Evolutionary conservation across 371 early-diverging fungal species (phyloP).

Genomic region (Synchytrium microbalum): DNA sequence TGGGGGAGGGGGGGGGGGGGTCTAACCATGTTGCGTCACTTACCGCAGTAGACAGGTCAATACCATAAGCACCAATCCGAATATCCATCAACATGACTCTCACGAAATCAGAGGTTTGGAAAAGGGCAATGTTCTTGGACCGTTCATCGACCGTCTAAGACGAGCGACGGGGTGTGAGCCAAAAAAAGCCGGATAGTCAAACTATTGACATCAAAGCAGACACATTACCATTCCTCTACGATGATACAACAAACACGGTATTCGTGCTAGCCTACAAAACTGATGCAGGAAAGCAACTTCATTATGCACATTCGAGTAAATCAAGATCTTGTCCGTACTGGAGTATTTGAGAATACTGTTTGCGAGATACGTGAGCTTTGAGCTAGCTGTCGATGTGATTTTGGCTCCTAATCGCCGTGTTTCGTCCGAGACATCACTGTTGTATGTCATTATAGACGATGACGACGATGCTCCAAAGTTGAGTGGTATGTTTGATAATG

Average conservation of each 20-base stretch:
- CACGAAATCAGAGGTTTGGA: constrained; percentile 56
- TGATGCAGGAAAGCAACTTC: constrained; percentile 18
- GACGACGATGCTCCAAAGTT: no score
- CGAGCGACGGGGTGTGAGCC: constrained; percentile 17
- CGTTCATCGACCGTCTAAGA: constrained; percentile 41
- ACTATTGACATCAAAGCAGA: neutral
- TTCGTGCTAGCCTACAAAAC: constrained; percentile 34
- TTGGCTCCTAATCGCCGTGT: neutral
- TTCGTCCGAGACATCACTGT: neutral
- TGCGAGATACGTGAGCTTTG: constrained; percentile 25
- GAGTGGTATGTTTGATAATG: no score
- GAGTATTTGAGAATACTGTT: constrained; percentile 18
- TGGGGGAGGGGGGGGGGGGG: no score
- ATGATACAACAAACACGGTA: constrained; percentile 46
- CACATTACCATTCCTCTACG: neutral
- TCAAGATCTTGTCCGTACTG: constrained; percentile 24
- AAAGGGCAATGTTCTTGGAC: constrained; percentile 57
- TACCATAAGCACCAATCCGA: constrained; percentile 60
- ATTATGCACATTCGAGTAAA: constrained; percentile 21
- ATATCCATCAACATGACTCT: constrained; percentile 67
- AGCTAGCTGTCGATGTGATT: constrained; percentile 15
- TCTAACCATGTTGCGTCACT: neutral
- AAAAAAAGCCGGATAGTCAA: neutral
- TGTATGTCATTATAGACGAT: neutral
- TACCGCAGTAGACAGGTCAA: constrained; percentile 57